Evolutionary conservation across 805 yeast genomes (phyloP).

Genomic region (Komagataella kurtzmanii): DNA sequence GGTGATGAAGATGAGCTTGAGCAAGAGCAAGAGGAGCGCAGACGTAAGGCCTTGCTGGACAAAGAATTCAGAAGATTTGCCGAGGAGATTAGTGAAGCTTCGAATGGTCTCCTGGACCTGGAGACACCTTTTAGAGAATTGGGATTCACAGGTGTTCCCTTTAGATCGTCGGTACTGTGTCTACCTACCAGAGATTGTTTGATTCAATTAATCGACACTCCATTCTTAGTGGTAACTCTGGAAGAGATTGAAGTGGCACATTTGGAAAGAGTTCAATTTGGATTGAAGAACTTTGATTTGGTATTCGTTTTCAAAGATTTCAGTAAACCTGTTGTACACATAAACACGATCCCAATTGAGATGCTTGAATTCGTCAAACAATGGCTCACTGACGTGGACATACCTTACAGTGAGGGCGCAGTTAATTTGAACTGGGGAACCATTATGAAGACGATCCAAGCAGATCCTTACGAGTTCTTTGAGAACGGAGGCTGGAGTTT

Average conservation of each 20-base stretch:
- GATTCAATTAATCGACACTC: slow-evolving; percentile 88
- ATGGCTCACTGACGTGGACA: slow-evolving; percentile 96
- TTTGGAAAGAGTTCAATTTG: slow-evolving; percentile 94
- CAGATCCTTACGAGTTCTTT: slow-evolving; percentile 92
- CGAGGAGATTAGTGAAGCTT: slow-evolving; percentile 81
- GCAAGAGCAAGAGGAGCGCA: slow-evolving; percentile 96
- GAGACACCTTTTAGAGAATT: slow-evolving; percentile 93
- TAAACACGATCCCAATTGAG: slow-evolving; percentile 91
- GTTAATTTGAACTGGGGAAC: slow-evolving; percentile 92
- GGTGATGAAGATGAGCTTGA: slow-evolving; percentile 98
- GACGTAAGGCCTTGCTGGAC: slow-evolving; percentile 80
- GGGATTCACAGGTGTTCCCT: slow-evolving; percentile 96
- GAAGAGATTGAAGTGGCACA: slow-evolving; percentile 92
- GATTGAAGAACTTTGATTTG: slow-evolving; percentile 88
- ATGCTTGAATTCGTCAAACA: slow-evolving; percentile 84
- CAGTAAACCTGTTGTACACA: slow-evolving; percentile 73
- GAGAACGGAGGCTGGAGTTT: slow-evolving; percentile 94
- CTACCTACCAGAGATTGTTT: slow-evolving; percentile 97
- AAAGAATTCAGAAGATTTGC: slow-evolving; percentile 85
- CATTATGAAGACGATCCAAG: slow-evolving; percentile 85
- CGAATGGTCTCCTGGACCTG: slow-evolving; percentile 71
- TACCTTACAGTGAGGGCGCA: slow-evolving; percentile 89
- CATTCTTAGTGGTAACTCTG: slow-evolving; percentile 82
- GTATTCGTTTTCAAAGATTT: slow-evolving; percentile 96
- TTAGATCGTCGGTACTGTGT: slow-evolving; percentile 84